phyloP scores from a whole-genome alignment of 176 grass and related monocot genomes.

The Lolium perenne region DNA sequence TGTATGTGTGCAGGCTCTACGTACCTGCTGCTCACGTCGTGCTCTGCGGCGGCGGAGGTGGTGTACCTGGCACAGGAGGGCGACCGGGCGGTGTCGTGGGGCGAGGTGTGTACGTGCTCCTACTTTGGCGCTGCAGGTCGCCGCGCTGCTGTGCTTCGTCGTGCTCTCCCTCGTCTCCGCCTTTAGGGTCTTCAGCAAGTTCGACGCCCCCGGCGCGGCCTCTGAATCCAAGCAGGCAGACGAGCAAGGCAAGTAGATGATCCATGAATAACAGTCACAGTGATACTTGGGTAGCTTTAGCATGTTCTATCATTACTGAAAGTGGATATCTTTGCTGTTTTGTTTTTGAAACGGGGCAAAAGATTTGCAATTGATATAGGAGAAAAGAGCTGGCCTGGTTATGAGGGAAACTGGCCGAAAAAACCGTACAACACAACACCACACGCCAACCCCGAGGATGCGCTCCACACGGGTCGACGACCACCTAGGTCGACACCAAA shows the following conservation, averaged over 20 bases:
- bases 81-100: constrained; percentile 74
- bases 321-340: no score
- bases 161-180: constrained; percentile 72
- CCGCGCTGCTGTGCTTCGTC: constrained; percentile 76
- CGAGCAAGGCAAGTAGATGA: constrained; percentile 35
- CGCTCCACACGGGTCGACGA: no score
- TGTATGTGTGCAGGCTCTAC: constrained; percentile 50
- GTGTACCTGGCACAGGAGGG: constrained; percentile 72
- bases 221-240: constrained; percentile 16
- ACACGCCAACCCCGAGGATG: no score
- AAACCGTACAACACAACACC: no score
- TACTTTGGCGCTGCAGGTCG: constrained; percentile 82
- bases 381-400: no score
- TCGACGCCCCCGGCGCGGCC: constrained; percentile 32
- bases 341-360: no score
- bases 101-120: constrained; percentile 94
- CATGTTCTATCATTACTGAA: no score
- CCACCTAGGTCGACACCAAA: no score
- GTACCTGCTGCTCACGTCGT: constrained; percentile 84
- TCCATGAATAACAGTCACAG: not conserved
- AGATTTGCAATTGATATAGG: no score
- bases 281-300: not conserved
- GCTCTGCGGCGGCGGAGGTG: constrained; percentile 77
- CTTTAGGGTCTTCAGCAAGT: constrained; percentile 70
- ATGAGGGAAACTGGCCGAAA: no score